A percentile compares a stretch with the other conserved stretches of the same genome.
These are phyloP conservation scores for Moricandia moricandioides DNA, from an alignment of 345 rosid species.

Conservation along the genomic window DNA sequence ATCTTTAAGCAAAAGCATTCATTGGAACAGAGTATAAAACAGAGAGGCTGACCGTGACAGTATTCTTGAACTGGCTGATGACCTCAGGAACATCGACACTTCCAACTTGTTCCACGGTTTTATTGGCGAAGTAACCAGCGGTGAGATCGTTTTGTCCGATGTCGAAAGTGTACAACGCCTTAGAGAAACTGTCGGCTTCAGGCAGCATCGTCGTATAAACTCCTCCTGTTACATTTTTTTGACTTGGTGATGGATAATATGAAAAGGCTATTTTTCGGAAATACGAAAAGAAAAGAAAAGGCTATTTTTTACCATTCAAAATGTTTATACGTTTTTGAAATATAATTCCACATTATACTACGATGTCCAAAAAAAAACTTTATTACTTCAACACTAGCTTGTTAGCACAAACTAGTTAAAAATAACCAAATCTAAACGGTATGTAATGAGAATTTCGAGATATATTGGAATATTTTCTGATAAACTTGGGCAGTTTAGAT, in stretches of 20 bases:
- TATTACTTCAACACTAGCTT: background rate
- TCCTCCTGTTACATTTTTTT: slow-evolving; percentile 37
- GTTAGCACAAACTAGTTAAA: background rate
- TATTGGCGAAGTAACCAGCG: slow-evolving; percentile 50
- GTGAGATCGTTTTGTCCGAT: slow-evolving; percentile 79
- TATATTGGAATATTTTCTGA: background rate
- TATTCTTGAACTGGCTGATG: slow-evolving; percentile 42
- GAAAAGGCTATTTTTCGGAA: background rate
- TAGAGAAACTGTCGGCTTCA: slow-evolving; percentile 41
- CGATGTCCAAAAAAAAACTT: background rate
- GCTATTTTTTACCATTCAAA: background rate
- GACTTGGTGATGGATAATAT: background rate
- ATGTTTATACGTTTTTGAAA: background rate
- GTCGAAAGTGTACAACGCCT: slow-evolving; percentile 65
- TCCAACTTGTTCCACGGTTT: slow-evolving; percentile 43
- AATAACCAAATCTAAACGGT: background rate
- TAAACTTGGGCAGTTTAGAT: background rate
- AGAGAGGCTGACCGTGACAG: slow-evolving; percentile 36
- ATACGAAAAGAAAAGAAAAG: no score
- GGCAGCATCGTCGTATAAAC: slow-evolving; percentile 46
- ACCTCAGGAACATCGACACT: slow-evolving; percentile 46
- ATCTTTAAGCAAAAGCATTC: background rate
- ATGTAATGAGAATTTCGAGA: background rate
- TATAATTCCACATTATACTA: background rate
- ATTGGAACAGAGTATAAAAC: background rate